Evolutionary conservation across 1,284 basidiomycete genomes (phyloP).

Genomic region (Melampsora medusae): DNA sequence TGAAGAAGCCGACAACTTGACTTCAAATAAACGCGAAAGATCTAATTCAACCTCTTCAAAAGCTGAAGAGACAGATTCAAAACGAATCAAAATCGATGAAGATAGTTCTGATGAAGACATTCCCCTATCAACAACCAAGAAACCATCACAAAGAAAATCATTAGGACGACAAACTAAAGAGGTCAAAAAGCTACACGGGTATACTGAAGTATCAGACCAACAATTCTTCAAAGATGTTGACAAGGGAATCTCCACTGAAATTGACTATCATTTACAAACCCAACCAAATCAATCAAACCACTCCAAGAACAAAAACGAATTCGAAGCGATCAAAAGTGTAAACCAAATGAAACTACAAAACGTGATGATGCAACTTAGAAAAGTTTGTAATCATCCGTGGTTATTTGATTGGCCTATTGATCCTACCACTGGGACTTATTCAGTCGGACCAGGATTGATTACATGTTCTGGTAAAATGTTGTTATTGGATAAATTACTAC

Average conservation of each 20-base stretch:
- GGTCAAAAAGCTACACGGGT: constrained; percentile 12
- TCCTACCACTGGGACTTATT: constrained; percentile 49
- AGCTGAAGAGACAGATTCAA: not conserved
- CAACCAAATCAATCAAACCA: not conserved
- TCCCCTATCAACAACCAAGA: constrained; percentile 7
- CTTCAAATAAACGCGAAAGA: constrained; percentile 7
- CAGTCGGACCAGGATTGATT: constrained; percentile 67
- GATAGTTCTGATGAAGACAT: constrained; percentile 19
- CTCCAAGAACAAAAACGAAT: not conserved
- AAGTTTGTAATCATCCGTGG: constrained; percentile 87
- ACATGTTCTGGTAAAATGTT: constrained; percentile 94
- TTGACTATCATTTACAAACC: constrained; percentile 25
- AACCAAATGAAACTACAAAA: constrained; percentile 92
- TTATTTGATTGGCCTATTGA: constrained; percentile 85
- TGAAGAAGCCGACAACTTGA: not conserved
- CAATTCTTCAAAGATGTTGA: constrained; percentile 42
- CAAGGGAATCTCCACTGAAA: constrained; percentile 25
- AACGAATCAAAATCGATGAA: constrained; percentile 12
- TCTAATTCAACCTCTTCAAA: not conserved
- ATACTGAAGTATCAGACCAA: constrained; percentile 26
- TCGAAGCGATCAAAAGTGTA: constrained; percentile 67
- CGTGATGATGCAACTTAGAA: constrained; percentile 85
- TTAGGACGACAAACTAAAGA: constrained; percentile 10
- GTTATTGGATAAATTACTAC: constrained; percentile 80
- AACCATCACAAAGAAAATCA: not conserved